A percentile compares a stretch with the other conserved stretches of the same genome.
phyloP scores from a whole-genome alignment of 2,329 filamentous ascomycete species.

The Alternaria brassicae region DNA sequence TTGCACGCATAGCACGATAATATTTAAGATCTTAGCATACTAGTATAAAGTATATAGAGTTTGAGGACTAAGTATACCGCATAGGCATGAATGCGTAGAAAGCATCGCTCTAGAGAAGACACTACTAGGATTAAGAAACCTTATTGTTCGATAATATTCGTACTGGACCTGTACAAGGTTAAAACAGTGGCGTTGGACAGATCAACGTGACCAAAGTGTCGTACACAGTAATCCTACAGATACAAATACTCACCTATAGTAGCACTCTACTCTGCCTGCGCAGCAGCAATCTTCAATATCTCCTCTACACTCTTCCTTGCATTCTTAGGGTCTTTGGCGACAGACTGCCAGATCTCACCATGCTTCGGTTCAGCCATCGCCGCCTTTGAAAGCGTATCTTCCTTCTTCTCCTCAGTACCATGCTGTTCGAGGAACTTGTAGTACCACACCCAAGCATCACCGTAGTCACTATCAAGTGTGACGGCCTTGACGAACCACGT shows the following conservation, averaged over 20 bases:
- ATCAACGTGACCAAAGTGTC: no score
- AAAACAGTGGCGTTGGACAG: no score
- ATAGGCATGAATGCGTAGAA: no score
- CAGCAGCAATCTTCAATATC: conserved; percentile 79
- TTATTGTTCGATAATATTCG: no score
- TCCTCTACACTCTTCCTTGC: conserved; percentile 78
- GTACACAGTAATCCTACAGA: no score
- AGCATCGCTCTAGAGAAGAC: no score
- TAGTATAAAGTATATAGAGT: no score
- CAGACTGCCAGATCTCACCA: conserved; percentile 87
- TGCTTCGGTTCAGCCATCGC: conserved; percentile 85
- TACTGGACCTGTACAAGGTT: no score
- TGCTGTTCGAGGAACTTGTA: conserved; percentile 92
- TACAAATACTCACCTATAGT: neutral
- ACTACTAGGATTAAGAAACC: no score
- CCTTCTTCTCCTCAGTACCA: conserved; percentile 90
- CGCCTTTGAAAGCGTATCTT: conserved; percentile 82
- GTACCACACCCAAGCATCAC: conserved; percentile 98
- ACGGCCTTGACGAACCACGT: conserved; percentile 98
- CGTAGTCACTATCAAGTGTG: conserved; percentile 81
- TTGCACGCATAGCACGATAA: no score
- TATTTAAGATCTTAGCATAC: no score
- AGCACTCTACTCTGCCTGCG: conserved; percentile 54
- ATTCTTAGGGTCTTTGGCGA: conserved; percentile 87
- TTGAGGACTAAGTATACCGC: no score